Conservation (phyloP, 83 land plant genomes). For the Picea abies region DNA sequence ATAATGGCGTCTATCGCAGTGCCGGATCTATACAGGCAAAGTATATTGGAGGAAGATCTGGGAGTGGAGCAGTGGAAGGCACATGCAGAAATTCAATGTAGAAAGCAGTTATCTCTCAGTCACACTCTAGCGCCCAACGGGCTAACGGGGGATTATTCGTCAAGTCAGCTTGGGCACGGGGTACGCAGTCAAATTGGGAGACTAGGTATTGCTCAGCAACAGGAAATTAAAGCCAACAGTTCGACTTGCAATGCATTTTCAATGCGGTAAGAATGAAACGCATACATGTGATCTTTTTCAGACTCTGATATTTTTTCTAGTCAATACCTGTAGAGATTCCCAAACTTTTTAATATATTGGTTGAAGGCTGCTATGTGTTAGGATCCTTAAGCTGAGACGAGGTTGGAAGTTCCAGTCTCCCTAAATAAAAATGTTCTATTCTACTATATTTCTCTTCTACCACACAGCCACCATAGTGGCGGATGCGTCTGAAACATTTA, state of each 20-base stretch:
- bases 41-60: neutral
- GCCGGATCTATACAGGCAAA: neutral
- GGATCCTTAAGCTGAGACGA: no score
- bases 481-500: no score
- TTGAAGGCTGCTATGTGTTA: no score
- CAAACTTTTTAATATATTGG: no score
- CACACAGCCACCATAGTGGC: no score
- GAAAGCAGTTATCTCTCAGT: neutral
- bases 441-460: no score
- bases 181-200: neutral
- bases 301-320: no score
- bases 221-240: neutral
- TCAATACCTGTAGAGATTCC: no score
- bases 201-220: neutral
- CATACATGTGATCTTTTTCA: no score
- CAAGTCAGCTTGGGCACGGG: neutral
- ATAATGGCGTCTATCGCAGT: constrained; percentile 4
- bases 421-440: no score
- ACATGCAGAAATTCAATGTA: neutral
- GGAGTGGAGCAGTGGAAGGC: neutral
- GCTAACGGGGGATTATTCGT: neutral
- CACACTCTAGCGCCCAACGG: neutral
- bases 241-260: constrained; percentile 14
- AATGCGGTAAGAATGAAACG: neutral
- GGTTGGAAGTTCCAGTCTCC: no score